Percentiles rank a stretch among this genome's conserved stretches.
Evolutionary conservation across 345 rosid genomes (phyloP).

Genomic region (Dovyalis caffra): DNA sequence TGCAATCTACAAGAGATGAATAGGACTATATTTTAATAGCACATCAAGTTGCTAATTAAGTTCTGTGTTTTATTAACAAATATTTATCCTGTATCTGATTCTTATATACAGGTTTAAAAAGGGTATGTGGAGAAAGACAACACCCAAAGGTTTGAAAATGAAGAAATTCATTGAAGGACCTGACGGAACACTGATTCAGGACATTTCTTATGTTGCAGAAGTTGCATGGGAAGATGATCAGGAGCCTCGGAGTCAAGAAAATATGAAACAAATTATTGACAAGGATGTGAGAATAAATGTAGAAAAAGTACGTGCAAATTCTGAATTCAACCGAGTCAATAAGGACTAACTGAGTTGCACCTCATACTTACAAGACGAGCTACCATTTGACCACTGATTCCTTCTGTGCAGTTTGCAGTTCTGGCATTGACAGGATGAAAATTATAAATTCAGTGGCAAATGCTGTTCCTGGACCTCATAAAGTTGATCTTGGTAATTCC

Average conservation of each 20-base stretch:
- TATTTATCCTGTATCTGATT: not conserved
- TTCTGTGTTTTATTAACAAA: not conserved
- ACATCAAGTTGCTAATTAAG: not conserved
- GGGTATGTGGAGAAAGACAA: conserved; percentile 79
- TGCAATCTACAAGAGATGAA: not conserved
- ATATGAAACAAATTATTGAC: conserved; percentile 55
- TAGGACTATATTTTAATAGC: not conserved
- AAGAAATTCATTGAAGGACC: conserved; percentile 76
- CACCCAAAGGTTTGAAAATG: conserved; percentile 83
- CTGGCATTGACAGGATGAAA: conserved; percentile 88
- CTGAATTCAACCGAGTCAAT: not conserved
- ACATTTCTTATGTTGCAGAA: conserved; percentile 85
- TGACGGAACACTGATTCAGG: conserved; percentile 76
- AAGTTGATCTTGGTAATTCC: conserved; percentile 89
- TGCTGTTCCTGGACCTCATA: conserved; percentile 84
- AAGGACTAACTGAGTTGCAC: not conserved
- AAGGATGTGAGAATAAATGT: conserved; percentile 46
- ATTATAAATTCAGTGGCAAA: conserved; percentile 85
- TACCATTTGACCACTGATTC: not conserved
- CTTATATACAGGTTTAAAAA: conserved; percentile 66
- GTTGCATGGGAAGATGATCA: conserved; percentile 84
- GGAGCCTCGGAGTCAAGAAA: conserved; percentile 48
- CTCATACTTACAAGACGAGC: not conserved
- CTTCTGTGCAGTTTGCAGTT: conserved; percentile 79
- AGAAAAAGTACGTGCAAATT: too few species aligned